These are phyloP conservation scores for Coccomyxa sp. DNA, from an alignment of 139 green algal species.

Conservation along the genomic window DNA sequence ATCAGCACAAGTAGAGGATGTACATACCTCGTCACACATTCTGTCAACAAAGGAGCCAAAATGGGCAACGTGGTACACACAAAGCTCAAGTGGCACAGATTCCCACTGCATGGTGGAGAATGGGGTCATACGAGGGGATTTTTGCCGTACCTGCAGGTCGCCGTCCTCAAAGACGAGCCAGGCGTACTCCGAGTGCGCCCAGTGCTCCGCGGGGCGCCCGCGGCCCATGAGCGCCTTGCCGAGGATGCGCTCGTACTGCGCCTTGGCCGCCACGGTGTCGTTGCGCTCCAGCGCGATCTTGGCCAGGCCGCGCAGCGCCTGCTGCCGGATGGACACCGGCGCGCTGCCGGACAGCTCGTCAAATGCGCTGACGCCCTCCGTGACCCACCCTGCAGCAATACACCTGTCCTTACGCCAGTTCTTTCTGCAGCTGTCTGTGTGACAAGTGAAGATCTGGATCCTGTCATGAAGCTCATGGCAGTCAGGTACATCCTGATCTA, in stretches of 20 bases:
- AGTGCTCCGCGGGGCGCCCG: conserved; percentile 54
- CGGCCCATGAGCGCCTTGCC: conserved; percentile 52
- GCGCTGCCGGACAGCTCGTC: conserved; percentile 56
- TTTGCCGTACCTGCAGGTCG: conserved; percentile 28
- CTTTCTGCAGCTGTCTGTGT: too few species aligned
- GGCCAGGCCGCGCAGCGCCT: conserved; percentile 57
- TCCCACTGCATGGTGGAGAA: too few species aligned
- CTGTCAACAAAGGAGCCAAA: too few species aligned
- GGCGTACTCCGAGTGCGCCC: conserved; percentile 71
- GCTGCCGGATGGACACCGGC: conserved; percentile 61
- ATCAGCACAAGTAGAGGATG: too few species aligned
- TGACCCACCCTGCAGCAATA: conserved; percentile 53
- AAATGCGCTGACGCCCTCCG: conserved; percentile 67
- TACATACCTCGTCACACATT: too few species aligned
- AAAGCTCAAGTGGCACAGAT: too few species aligned
- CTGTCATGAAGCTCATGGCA: too few species aligned
- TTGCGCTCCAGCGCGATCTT: conserved; percentile 48
- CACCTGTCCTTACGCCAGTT: too few species aligned
- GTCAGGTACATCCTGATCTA: too few species aligned
- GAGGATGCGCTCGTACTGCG: conserved; percentile 75
- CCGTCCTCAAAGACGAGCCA: conserved; percentile 63
- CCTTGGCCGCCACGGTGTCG: conserved; percentile 34
- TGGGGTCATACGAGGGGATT: too few species aligned
- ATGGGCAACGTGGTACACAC: too few species aligned
- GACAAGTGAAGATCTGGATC: too few species aligned